Percentiles rank a stretch among this genome's conserved stretches.
Conservation (phyloP, 768 basidiomycete species). For the Calocybe indica region DNA sequence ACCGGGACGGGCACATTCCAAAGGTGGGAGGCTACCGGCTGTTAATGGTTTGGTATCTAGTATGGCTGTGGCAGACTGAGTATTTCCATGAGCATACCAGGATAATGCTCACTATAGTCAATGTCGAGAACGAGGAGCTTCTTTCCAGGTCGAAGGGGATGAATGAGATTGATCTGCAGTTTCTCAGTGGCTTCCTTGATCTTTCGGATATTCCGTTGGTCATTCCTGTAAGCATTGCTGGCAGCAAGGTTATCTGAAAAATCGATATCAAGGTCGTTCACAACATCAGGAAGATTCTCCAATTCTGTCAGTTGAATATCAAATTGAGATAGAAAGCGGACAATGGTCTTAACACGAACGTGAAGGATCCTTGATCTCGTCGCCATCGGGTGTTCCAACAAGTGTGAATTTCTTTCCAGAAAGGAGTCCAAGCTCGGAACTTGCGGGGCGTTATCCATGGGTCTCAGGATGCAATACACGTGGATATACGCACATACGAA, state of each 20-base stretch:
- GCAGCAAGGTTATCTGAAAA: slow-evolving; percentile 57
- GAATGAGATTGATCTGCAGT: slow-evolving; percentile 64
- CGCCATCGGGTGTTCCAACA: slow-evolving; percentile 79
- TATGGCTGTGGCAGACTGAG: slow-evolving; percentile 45
- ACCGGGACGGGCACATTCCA: slow-evolving; percentile 77
- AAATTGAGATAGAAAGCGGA: slow-evolving; percentile 1
- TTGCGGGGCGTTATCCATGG: slow-evolving; percentile 17
- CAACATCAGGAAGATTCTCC: slow-evolving; percentile 58
- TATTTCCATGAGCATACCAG: slow-evolving; percentile 1
- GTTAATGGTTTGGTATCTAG: slow-evolving; percentile 82
- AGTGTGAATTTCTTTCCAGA: slow-evolving; percentile 76
- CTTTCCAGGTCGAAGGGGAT: slow-evolving; percentile 71
- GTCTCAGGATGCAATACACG: neutral
- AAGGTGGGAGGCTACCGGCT: slow-evolving; percentile 72
- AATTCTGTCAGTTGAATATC: slow-evolving; percentile 36
- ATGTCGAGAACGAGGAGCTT: slow-evolving; percentile 82
- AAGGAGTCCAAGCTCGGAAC: slow-evolving; percentile 52
- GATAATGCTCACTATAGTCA: slow-evolving; percentile 63
- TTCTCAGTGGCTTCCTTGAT: slow-evolving; percentile 66
- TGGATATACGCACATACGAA: slow-evolving; percentile 43
- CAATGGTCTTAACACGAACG: slow-evolving; percentile 26
- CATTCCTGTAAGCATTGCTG: slow-evolving; percentile 59
- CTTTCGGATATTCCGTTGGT: slow-evolving; percentile 78
- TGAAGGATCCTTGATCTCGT: slow-evolving; percentile 79
- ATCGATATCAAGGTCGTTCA: slow-evolving; percentile 82